Evolutionary conservation across 2,329 filamentous ascomycete species (phyloP).

Genomic region (Penicillium olsonii): DNA sequence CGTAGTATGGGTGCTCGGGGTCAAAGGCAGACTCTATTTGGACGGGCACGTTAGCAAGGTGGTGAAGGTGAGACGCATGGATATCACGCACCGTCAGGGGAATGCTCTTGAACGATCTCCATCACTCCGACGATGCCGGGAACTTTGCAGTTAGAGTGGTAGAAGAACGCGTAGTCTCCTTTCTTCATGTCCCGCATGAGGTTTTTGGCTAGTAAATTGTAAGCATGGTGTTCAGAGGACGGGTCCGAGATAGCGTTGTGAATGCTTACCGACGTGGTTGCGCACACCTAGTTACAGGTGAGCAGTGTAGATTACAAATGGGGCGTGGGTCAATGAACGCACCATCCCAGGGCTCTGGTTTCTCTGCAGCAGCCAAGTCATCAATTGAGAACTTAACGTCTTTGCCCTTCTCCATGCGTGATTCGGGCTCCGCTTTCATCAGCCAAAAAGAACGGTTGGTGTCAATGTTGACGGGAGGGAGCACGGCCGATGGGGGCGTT

Average conservation of each 20-base stretch:
- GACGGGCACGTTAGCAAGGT: slow-evolving; percentile 10
- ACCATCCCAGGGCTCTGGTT: slow-evolving; percentile 92
- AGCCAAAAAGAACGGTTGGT: slow-evolving; percentile 66
- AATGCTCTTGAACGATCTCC: slow-evolving; percentile 84
- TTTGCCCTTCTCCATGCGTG: slow-evolving; percentile 79
- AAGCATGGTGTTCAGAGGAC: slow-evolving; percentile 9
- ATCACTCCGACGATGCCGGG: slow-evolving; percentile 86
- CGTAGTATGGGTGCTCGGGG: slow-evolving; percentile 75
- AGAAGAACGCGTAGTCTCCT: slow-evolving; percentile 93
- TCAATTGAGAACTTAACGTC: slow-evolving; percentile 96
- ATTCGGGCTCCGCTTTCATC: slow-evolving; percentile 85
- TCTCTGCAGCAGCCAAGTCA: slow-evolving; percentile 70
- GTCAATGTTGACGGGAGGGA: slow-evolving; percentile 7
- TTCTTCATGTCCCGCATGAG: slow-evolving; percentile 89
- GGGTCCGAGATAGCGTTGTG: neutral
- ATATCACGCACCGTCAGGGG: slow-evolving; percentile 69
- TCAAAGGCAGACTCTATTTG: slow-evolving; percentile 68
- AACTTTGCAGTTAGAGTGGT: slow-evolving; percentile 89
- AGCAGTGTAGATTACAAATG: slow-evolving; percentile 12
- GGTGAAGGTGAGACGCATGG: slow-evolving; percentile 13
- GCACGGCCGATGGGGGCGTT: slow-evolving; percentile 15
- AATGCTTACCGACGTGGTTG: slow-evolving; percentile 42
- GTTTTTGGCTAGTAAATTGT: slow-evolving; percentile 65
- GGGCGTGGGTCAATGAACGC: slow-evolving; percentile 34
- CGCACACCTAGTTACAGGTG: slow-evolving; percentile 44